Evolutionary conservation across 306 rosid species (phyloP).

Genomic region (Sesbania bispinosa): DNA sequence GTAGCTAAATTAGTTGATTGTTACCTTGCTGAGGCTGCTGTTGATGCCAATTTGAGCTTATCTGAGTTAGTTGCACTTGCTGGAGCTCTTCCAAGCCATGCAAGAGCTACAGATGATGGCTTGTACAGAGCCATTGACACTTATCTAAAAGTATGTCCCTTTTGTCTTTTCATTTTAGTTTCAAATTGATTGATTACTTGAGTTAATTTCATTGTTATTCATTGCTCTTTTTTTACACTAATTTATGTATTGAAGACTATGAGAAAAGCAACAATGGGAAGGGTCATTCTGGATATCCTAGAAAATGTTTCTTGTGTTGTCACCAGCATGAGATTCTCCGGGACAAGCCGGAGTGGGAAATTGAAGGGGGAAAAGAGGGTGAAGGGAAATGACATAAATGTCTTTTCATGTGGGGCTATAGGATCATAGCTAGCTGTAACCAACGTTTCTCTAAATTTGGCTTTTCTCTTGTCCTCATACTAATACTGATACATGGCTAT

Average conservation of each 20-base stretch:
- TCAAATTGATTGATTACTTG: neutral
- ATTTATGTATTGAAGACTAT: neutral
- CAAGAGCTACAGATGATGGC: slow-evolving; percentile 82
- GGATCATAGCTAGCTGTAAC: slow-evolving; percentile 10
- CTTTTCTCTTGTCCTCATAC: slow-evolving; percentile 27
- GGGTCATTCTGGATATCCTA: neutral
- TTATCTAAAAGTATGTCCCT: slow-evolving; percentile 68
- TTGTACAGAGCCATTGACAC: slow-evolving; percentile 92
- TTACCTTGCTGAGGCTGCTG: slow-evolving; percentile 78
- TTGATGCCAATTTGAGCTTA: slow-evolving; percentile 59
- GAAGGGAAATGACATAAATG: slow-evolving; percentile 18
- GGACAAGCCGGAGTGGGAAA: neutral
- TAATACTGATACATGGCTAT: no score
- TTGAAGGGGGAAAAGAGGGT: neutral
- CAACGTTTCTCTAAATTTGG: slow-evolving; percentile 25
- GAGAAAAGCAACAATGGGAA: neutral
- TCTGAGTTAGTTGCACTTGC: slow-evolving; percentile 61
- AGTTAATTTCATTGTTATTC: neutral
- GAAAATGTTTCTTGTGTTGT: slow-evolving; percentile 19
- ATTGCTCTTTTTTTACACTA: neutral
- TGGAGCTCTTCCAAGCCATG: slow-evolving; percentile 66
- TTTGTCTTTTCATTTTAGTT: slow-evolving; percentile 4
- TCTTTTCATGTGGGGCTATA: slow-evolving; percentile 1
- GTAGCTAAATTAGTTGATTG: slow-evolving; percentile 78
- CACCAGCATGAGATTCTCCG: slow-evolving; percentile 20